Evolutionary conservation across 1,139 yeast species (phyloP), one percentile per base, ranked within the genome.

Genomic region (Kurtzmaniella quercitrusa): DNA sequence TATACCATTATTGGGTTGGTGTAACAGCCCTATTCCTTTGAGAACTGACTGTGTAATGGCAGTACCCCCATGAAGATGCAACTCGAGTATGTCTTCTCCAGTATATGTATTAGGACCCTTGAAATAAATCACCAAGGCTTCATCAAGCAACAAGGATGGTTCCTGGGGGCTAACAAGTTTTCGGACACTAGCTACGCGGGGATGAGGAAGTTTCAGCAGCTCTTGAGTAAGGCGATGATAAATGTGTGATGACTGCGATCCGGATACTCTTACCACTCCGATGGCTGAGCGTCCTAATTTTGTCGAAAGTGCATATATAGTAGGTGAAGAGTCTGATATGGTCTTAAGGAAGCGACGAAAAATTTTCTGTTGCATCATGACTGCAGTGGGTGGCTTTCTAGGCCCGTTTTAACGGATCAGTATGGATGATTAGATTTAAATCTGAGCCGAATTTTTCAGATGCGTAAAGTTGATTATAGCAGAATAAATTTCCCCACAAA

Each of bases 41-140:
- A 91, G 54, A 0, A 91, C 86, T 0, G 89, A 75, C 42, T 74
- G 71, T 1, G 88, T 77, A 1, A 93, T 88, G 0, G 98, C 97
- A 11, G 77, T 80, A 6, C 98, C 97, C 2, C 99, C 99, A 60
- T 93, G 99, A 2, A 88, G 62, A 57, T 93, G 98, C 16, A 93
- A 60, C 54, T 93, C 99, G 12, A 91, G 65, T 26, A 85, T 54
- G 53, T 93, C 97, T 61, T 93, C 98, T 1, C 98, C 98, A 0
- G 98, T 93, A 54, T 84, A 94, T 0, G 96, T 84, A n/a, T 71
- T 68, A 0, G 98, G 98, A 1, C 76, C 78, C 18, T 77, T 61
- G 61, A 91, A 89, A 53, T 66, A 84, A 2, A 89, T 54, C 0
- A 86, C 71, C 18, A 93, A 61, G 0, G 96, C 88, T 50, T 86